Percentiles rank a stretch among this genome's conserved stretches.
These are phyloP conservation scores for Podaxis pistillaris DNA, from an alignment of 768 basidiomycete genomes.

Conservation along the genomic window DNA sequence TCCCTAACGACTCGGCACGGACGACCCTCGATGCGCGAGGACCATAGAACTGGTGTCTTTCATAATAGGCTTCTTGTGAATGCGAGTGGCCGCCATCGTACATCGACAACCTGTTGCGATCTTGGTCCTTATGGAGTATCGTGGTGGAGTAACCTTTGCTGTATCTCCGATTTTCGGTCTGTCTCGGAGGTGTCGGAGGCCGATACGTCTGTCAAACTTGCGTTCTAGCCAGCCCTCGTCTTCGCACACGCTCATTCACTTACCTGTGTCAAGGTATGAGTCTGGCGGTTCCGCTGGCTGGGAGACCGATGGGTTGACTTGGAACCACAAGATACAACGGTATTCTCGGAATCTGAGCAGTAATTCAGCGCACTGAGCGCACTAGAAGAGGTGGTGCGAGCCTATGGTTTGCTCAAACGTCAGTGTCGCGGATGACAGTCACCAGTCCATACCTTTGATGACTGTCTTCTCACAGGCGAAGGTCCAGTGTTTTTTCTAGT, in stretches of 20 bases:
- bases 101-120: constrained; percentile 3
- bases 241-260: not conserved
- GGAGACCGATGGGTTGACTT: constrained; percentile 4
- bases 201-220: constrained; percentile 38
- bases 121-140: constrained; percentile 19
- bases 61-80: constrained; percentile 1
- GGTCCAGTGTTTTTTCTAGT: not conserved
- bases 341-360: constrained; percentile 9
- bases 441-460: not conserved
- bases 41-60: constrained; percentile 4
- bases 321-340: not conserved
- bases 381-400: constrained; percentile 7
- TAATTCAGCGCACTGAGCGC: not conserved
- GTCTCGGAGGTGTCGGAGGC: constrained; percentile 58
- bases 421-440: not conserved
- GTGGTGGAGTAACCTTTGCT: constrained; percentile 19
- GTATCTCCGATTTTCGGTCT: constrained; percentile 33
- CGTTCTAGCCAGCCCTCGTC: not conserved
- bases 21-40: constrained; percentile 1
- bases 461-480: constrained; percentile 2
- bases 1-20: constrained; percentile 22
- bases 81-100: not conserved
- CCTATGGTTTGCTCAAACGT: not conserved
- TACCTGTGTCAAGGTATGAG: constrained; percentile 22
- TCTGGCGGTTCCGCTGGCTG: constrained; percentile 18